A percentile compares a stretch with the other conserved stretches of the same genome.
phyloP scores from a whole-genome alignment of 441 rosid species.

The Bruguiera hainesii region DNA sequence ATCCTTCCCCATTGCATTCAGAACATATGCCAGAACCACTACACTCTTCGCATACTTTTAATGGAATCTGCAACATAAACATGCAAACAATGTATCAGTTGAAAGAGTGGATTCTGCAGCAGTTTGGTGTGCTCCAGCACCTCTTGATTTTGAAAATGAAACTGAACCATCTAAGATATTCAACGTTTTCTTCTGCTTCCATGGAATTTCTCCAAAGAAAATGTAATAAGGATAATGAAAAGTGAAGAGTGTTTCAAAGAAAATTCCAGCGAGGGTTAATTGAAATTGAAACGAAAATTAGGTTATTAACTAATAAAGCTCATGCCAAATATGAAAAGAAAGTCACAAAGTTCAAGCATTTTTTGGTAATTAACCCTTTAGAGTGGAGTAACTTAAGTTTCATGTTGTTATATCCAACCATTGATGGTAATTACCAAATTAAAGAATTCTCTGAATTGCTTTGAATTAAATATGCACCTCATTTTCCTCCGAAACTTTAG shows the following conservation, averaged over 20 bases:
- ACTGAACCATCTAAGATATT: too few species aligned
- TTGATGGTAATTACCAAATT: neutral
- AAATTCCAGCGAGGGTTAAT: too few species aligned
- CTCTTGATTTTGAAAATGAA: too few species aligned
- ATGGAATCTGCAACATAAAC: slow-evolving; percentile 42
- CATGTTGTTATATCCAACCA: neutral
- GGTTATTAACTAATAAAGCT: too few species aligned
- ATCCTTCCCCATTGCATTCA: slow-evolving; percentile 89
- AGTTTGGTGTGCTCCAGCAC: neutral
- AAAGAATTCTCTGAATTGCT: neutral
- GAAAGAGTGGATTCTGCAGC: neutral
- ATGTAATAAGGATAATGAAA: too few species aligned
- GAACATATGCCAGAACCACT: slow-evolving; percentile 83
- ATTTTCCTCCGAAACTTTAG: slow-evolving; percentile 45
- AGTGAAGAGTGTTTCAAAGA: too few species aligned
- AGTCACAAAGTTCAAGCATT: too few species aligned
- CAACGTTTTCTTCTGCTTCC: too few species aligned
- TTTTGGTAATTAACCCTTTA: too few species aligned
- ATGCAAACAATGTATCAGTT: neutral
- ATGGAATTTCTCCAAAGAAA: too few species aligned
- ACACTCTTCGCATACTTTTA: slow-evolving; percentile 66
- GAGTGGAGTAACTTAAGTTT: neutral
- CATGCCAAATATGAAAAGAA: too few species aligned
- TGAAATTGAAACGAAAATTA: too few species aligned
- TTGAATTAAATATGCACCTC: slow-evolving; percentile 35